A percentile compares a stretch with the other conserved stretches of the same genome.
phyloP scores from a whole-genome alignment of 352 stramenopile species.

The Lagenidium sp. region DNA sequence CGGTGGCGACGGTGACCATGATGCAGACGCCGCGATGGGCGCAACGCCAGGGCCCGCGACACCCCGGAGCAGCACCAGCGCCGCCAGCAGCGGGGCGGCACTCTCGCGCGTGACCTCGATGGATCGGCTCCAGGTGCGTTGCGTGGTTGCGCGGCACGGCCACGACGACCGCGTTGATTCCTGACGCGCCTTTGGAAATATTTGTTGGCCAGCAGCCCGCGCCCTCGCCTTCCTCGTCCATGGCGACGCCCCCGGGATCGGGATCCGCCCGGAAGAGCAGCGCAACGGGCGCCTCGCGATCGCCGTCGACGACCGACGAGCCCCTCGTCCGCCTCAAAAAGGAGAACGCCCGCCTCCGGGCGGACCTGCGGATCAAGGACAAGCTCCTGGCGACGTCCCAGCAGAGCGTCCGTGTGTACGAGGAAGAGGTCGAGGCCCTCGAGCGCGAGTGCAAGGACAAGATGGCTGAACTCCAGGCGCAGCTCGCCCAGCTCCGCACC shows the following conservation, averaged over 20 bases:
- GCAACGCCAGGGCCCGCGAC: too few relatives aligned
- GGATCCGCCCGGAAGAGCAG: too few relatives aligned
- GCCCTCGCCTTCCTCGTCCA: not conserved
- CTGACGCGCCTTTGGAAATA: too few relatives aligned
- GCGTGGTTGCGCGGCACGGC: too few relatives aligned
- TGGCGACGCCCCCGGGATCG: not conserved
- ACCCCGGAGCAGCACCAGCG: too few relatives aligned
- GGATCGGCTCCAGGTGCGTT: too few relatives aligned
- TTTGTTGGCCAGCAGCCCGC: too few relatives aligned
- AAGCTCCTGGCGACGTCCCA: slow-evolving; percentile 44
- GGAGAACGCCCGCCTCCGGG: slow-evolving; percentile 37
- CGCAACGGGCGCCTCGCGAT: not conserved
- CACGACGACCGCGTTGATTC: too few relatives aligned
- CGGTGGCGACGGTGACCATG: too few relatives aligned
- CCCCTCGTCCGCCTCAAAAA: slow-evolving; percentile 25
- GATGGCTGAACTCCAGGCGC: slow-evolving; percentile 42
- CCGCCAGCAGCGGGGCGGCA: too few relatives aligned
- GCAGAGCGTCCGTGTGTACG: slow-evolving; percentile 49
- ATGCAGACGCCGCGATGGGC: too few relatives aligned
- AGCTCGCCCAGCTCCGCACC: slow-evolving; percentile 36
- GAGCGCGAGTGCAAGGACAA: slow-evolving; percentile 67
- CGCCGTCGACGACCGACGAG: slow-evolving; percentile 2
- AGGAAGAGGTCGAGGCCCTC: slow-evolving; percentile 71
- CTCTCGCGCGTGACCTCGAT: too few relatives aligned
- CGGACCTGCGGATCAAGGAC: slow-evolving; percentile 51